These are phyloP conservation scores for Cynara cardunculus DNA, from an alignment of 129 eudicot species.

Conservation along the genomic window DNA sequence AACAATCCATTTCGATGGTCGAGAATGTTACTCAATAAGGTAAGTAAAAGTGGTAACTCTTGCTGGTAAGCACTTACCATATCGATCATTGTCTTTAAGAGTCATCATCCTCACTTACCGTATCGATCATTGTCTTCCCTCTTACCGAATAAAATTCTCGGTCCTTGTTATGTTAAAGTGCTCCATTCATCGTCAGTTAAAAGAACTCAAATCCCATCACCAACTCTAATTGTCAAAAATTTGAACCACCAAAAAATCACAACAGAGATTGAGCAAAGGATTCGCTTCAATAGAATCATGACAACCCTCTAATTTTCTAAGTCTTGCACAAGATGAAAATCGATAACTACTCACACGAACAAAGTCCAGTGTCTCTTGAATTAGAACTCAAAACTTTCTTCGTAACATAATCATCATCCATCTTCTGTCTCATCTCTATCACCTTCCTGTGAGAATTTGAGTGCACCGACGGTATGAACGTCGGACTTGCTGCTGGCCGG, in stretches of 20 bases:
- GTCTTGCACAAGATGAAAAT: slow-evolving; percentile 23
- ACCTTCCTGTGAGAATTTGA: slow-evolving; percentile 75
- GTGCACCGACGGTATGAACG: slow-evolving; percentile 58
- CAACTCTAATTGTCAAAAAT: background rate
- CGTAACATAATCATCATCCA: slow-evolving; percentile 2
- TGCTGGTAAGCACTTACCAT: too few species aligned
- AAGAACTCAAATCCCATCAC: background rate
- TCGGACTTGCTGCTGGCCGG: slow-evolving; percentile 86
- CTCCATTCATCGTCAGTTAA: too few species aligned
- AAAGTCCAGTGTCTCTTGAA: slow-evolving; percentile 12
- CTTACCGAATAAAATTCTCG: too few species aligned
- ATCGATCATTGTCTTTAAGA: too few species aligned
- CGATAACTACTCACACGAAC: slow-evolving; percentile 8
- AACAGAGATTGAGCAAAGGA: background rate
- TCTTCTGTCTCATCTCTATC: slow-evolving; percentile 57
- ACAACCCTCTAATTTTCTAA: slow-evolving; percentile 22
- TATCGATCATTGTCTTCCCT: too few species aligned
- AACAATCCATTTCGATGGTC: too few species aligned
- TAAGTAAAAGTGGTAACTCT: too few species aligned
- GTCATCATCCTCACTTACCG: too few species aligned
- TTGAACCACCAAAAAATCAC: background rate
- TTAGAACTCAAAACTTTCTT: slow-evolving; percentile 7
- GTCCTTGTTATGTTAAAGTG: too few species aligned
- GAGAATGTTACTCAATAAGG: too few species aligned
- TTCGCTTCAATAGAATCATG: slow-evolving; percentile 16